These are phyloP conservation scores for Lentinus brumalis DNA, from an alignment of 768 basidiomycete genomes.

Conservation along the genomic window DNA sequence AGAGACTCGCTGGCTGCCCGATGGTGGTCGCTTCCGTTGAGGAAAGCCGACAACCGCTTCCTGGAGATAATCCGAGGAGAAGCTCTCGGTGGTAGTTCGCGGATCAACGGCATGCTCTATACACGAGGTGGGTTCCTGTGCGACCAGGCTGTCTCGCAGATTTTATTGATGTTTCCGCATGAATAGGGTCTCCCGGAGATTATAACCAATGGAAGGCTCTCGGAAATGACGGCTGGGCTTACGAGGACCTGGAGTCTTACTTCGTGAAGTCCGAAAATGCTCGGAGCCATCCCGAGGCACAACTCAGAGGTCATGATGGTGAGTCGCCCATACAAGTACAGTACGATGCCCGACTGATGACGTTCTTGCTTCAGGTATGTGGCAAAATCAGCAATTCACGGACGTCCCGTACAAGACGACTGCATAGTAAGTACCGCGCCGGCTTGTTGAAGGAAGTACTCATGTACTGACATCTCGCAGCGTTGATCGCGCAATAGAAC, in stretches of 20 bases:
- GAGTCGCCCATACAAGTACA: no score
- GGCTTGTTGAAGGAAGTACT: background rate
- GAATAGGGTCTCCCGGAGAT: conserved; percentile 26
- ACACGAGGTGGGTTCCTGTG: conserved; percentile 26
- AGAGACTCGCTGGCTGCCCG: conserved; percentile 14
- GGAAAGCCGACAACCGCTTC: background rate
- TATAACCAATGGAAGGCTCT: conserved; percentile 33
- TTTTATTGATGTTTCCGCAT: background rate
- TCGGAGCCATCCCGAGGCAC: background rate
- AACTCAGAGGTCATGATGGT: background rate
- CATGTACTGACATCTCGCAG: background rate
- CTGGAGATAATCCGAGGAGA: conserved; percentile 25
- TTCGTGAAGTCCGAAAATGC: conserved; percentile 36
- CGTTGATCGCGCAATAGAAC: conserved; percentile 16
- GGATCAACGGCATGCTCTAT: conserved; percentile 46
- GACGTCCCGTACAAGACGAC: conserved; percentile 8
- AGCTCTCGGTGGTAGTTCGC: conserved; percentile 47
- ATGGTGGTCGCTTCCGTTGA: conserved; percentile 13
- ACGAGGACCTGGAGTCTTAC: conserved; percentile 35
- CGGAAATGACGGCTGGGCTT: conserved; percentile 39
- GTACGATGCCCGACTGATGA: no score
- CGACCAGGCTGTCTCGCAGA: background rate
- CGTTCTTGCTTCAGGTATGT: conserved; percentile 1
- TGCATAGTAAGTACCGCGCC: background rate
- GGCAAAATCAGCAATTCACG: conserved; percentile 12